Evolutionary conservation across 257 asterid genomes (phyloP), one percentile per base, ranked within the genome.

Genomic region (Scutellaria barbata): DNA sequence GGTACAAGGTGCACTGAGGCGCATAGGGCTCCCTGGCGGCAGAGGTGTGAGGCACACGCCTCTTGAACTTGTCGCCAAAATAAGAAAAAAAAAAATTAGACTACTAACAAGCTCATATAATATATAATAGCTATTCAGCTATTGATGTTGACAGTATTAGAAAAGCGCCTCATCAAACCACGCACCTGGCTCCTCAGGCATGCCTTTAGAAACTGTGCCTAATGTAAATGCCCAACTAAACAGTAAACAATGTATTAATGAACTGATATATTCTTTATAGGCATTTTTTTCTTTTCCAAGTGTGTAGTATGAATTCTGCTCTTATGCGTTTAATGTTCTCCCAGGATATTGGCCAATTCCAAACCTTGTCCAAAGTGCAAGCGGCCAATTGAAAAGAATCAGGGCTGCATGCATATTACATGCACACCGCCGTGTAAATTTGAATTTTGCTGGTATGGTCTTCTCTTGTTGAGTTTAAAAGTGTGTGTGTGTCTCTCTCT

Each of bases 311-410:
- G 42, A 8, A 20, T 39, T 35, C 53, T 82, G 59, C 42, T 65
- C 60, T 67, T 73, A 74, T 46, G 43, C 59, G 7, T 75, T 13
- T 70, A 51, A 53, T 79, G 72, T 63, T 65, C 46, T 79, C 78
- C 66, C 94, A 89, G 98, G 98, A 94, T 94, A 77, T 80, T 94
- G 87, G 96, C 97, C 63, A 94, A 94, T 81, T 94, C 98, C 64
- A 94, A 94, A 85, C 98, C 97, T 59, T 94, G 98, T 78, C 98
- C 98, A 33, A 94, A 91, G 81, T 94, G 98, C 96, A 94, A 94
- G 86, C 89, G 98, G 57, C 98, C 98, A 53, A 94, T 94, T 76
- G 98, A 94, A 86, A 94, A 94, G 87, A 94, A 94, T 68, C 98
- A 90, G 78, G 97, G 98, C 73, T 90, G 98, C 91, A 94, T 90